phyloP scores from a whole-genome alignment of 169 alveolate genomes.

The Eimeria brunetti region DNA sequence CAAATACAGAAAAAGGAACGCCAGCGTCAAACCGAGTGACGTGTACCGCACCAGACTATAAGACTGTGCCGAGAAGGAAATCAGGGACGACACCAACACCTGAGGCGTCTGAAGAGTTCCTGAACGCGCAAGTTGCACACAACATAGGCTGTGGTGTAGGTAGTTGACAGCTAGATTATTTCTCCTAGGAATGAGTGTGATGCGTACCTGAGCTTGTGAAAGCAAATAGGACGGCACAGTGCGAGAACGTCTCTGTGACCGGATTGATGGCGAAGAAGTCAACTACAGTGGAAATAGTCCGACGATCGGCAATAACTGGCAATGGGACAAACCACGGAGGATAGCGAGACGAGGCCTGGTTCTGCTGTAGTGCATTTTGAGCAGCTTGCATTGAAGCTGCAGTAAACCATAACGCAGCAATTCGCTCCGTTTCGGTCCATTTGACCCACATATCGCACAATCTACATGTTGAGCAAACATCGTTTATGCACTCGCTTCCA shows the following conservation, averaged over 20 bases:
- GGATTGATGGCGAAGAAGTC: constrained; percentile 70
- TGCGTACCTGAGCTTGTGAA: constrained; percentile 66
- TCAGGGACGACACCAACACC: constrained; percentile 45
- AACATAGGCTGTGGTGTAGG: neutral
- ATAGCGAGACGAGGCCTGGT: constrained; percentile 54
- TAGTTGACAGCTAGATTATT: neutral
- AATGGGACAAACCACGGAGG: constrained; percentile 74
- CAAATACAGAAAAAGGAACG: neutral
- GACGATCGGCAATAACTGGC: constrained; percentile 54
- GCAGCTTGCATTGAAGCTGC: constrained; percentile 37
- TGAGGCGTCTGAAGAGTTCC: constrained; percentile 35
- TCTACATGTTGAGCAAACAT: neutral
- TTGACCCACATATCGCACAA: neutral
- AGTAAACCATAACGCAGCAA: neutral
- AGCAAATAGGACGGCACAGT: constrained; percentile 44
- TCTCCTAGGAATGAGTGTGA: neutral
- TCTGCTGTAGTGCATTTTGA: constrained; percentile 56
- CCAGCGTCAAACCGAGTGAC: constrained; percentile 26
- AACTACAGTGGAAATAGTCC: constrained; percentile 61
- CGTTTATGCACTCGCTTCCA: neutral
- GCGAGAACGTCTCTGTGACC: constrained; percentile 31
- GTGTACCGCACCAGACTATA: constrained; percentile 13
- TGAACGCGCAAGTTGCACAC: neutral
- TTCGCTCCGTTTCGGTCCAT: neutral
- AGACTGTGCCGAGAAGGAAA: constrained; percentile 14